A percentile compares a stretch with the other conserved stretches of the same genome.
Evolutionary conservation across 345 rosid genomes (phyloP).

Genomic region (Aegle marmelos): DNA sequence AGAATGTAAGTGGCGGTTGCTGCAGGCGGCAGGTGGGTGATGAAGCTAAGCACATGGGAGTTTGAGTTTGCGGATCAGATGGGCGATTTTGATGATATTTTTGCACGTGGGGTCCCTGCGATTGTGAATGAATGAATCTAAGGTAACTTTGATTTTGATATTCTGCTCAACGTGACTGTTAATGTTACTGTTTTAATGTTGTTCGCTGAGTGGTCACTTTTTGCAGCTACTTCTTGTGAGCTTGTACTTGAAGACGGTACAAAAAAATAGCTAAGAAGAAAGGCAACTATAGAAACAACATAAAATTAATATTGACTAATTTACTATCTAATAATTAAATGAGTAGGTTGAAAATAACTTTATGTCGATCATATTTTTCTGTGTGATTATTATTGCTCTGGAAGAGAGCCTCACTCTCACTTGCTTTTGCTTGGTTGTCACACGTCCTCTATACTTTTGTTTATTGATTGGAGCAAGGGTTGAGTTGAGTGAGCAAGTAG

Average conservation of each 20-base stretch:
- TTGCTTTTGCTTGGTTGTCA: constrained; percentile 13
- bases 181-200: not conserved
- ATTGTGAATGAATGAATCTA: constrained; percentile 9
- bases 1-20: not conserved
- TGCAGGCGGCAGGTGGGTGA: not conserved
- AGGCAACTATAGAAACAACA: too few species aligned
- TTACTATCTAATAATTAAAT: too few species aligned
- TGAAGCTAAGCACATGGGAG: constrained; percentile 14
- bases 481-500: constrained; percentile 28
- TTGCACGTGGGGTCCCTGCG: not conserved
- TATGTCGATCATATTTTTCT: too few species aligned
- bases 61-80: not conserved
- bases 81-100: not conserved
- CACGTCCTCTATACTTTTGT: not conserved
- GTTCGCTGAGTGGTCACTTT: constrained; percentile 32
- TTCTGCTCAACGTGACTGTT: not conserved
- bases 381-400: too few species aligned
- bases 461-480: too few species aligned
- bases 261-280: too few species aligned
- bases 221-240: not conserved
- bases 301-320: too few species aligned
- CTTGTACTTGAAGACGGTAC: constrained; percentile 22
- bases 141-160: constrained; percentile 10
- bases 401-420: not conserved
- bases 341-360: too few species aligned